Conservation (phyloP, 176 grass and related monocot species). For the Oryza nivara region DNA sequence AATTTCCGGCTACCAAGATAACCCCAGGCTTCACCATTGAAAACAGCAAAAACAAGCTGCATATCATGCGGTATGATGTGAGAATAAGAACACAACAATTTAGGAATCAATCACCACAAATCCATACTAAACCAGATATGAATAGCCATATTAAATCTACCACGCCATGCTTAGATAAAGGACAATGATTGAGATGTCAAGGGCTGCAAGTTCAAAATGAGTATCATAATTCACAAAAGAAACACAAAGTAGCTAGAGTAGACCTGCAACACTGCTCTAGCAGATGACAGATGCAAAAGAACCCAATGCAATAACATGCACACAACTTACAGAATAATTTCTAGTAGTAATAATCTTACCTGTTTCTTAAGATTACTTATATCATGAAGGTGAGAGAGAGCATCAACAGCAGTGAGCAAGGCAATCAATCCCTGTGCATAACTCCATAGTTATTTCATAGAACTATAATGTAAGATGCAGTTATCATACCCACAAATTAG, state of each 20-base stretch:
- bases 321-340: conserved; percentile 9
- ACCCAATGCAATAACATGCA: conserved; percentile 17
- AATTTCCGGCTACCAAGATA: conserved; percentile 94
- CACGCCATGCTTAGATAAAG: background rate
- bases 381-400: conserved; percentile 81
- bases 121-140: background rate
- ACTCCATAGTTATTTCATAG: conserved; percentile 31
- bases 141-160: conserved; percentile 39
- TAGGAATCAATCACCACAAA: conserved; percentile 36
- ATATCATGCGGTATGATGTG: conserved; percentile 28
- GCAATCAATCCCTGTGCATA: conserved; percentile 88
- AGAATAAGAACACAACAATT: conserved; percentile 26
- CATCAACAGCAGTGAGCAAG: conserved; percentile 92
- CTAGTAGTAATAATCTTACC: conserved; percentile 45
- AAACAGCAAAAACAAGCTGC: conserved; percentile 87
- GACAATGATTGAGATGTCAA: conserved; percentile 2
- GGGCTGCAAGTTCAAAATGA: conserved; percentile 2
- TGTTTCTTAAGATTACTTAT: conserved; percentile 87
- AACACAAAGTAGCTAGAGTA: conserved; percentile 18
- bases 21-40: conserved; percentile 96
- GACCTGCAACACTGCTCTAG: conserved; percentile 12
- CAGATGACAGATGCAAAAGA: conserved; percentile 19
- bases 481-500: background rate
- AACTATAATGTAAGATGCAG: conserved; percentile 12
- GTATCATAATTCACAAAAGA: background rate